These are phyloP conservation scores for Fusarium sacchari DNA, from an alignment of 2,329 filamentous ascomycete genomes.

Conservation along the genomic window DNA sequence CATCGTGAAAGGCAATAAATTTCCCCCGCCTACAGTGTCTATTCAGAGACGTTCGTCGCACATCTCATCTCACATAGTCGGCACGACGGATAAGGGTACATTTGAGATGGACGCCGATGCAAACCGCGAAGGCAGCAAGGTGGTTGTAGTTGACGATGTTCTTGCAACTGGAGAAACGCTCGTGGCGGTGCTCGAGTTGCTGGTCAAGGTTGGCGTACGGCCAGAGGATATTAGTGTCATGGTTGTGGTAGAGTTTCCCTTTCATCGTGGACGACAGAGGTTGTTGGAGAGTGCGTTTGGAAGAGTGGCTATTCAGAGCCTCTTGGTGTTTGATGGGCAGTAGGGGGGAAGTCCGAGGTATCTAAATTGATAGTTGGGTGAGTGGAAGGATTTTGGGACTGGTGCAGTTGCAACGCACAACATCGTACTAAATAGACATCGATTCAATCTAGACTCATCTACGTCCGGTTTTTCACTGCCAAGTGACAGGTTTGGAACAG, in stretches of 20 bases:
- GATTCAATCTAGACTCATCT: no score
- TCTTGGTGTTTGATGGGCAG: slow-evolving; percentile 55
- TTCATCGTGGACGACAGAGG: slow-evolving; percentile 60
- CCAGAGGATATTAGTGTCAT: slow-evolving; percentile 57
- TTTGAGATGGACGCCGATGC: slow-evolving; percentile 62
- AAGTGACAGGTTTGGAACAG: no score
- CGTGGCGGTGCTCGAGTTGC: slow-evolving; percentile 60
- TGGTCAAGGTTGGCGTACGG: slow-evolving; percentile 55
- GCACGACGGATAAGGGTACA: slow-evolving; percentile 42
- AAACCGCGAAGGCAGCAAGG: slow-evolving; percentile 51
- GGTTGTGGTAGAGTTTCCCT: slow-evolving; percentile 64
- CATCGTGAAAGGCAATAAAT: slow-evolving; percentile 66
- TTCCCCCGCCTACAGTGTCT: slow-evolving; percentile 65
- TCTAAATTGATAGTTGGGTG: not conserved
- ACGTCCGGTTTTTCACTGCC: rapidly evolving
- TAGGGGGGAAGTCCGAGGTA: not conserved
- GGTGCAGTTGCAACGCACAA: rapidly evolving
- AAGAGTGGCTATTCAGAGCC: slow-evolving; percentile 59
- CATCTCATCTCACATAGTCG: slow-evolving; percentile 58
- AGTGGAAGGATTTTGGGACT: no score
- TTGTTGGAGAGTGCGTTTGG: slow-evolving; percentile 62
- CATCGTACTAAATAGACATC: not conserved
- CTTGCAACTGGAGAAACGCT: slow-evolving; percentile 66
- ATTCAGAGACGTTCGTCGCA: slow-evolving; percentile 60
- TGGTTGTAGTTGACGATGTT: slow-evolving; percentile 69